These are phyloP conservation scores for Fusarium azukiicola DNA, from an alignment of 2,329 filamentous ascomycete genomes.

Conservation along the genomic window DNA sequence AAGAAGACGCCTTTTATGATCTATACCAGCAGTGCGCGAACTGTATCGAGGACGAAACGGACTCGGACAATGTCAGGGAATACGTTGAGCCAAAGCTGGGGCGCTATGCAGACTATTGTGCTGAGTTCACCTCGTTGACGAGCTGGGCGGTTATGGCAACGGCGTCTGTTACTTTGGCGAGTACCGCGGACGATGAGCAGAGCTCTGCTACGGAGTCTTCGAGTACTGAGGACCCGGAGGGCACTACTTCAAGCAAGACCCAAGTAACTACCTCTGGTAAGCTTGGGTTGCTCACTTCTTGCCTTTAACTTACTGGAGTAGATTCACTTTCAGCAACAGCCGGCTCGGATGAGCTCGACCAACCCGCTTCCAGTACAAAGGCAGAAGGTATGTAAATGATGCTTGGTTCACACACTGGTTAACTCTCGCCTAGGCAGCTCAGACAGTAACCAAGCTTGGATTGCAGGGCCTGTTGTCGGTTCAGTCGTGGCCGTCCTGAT, in stretches of 20 bases:
- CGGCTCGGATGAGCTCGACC: neutral
- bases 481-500: neutral
- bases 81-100: conserved; percentile 5
- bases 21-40: neutral
- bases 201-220: neutral
- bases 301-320: neutral
- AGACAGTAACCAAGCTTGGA: neutral
- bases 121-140: neutral
- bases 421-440: neutral
- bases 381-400: neutral
- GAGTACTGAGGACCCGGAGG: neutral
- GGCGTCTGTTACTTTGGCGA: neutral
- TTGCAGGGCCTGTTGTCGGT: neutral
- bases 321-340: neutral
- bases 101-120: neutral
- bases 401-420: neutral
- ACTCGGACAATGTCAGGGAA: neutral
- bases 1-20: neutral
- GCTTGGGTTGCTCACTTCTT: neutral
- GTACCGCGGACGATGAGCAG: neutral
- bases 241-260: too few species aligned
- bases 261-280: neutral
- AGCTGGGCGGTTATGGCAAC: conserved; percentile 10
- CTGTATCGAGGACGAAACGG: conserved; percentile 9
- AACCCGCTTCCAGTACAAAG: neutral